phyloP scores from a whole-genome alignment of 192 early-diverging fungal species.

The Dispira parvispora region DNA sequence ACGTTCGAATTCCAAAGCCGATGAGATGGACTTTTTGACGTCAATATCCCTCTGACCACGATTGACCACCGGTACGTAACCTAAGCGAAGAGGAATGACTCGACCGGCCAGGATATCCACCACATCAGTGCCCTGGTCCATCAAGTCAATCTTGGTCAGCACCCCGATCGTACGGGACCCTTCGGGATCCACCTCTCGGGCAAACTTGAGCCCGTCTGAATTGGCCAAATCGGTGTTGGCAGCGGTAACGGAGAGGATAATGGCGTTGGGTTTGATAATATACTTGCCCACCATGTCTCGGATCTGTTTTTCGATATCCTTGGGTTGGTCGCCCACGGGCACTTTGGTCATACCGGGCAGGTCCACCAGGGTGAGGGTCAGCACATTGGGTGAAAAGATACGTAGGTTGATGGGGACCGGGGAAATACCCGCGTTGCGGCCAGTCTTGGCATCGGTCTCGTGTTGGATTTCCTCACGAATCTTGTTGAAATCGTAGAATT shows the following conservation, averaged over 20 bases:
- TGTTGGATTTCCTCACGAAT: constrained; percentile 91
- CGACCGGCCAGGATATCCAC: constrained; percentile 96
- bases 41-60: constrained; percentile 98
- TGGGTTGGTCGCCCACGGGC: constrained; percentile 97
- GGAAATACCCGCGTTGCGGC: constrained; percentile 76
- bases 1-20: constrained; percentile 78
- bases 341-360: constrained; percentile 99
- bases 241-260: constrained; percentile 94
- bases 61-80: constrained; percentile 99
- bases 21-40: constrained; percentile 70
- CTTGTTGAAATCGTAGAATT: constrained; percentile 90
- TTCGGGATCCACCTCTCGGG: constrained; percentile 97
- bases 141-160: constrained; percentile 97
- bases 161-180: constrained; percentile 98
- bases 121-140: constrained; percentile 99
- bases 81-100: constrained; percentile 89
- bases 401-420: constrained; percentile 93
- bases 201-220: constrained; percentile 96
- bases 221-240: constrained; percentile 99
- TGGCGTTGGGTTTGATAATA: constrained; percentile 92
- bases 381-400: constrained; percentile 93
- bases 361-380: constrained; percentile 97
- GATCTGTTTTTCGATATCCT: constrained; percentile 98
- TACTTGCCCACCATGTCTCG: constrained; percentile 97
- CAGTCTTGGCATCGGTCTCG: constrained; percentile 82